Percentiles rank a stretch among this genome's conserved stretches.
phyloP scores from a whole-genome alignment of 2,329 filamentous ascomycete species.

The Fusarium sp. region DNA sequence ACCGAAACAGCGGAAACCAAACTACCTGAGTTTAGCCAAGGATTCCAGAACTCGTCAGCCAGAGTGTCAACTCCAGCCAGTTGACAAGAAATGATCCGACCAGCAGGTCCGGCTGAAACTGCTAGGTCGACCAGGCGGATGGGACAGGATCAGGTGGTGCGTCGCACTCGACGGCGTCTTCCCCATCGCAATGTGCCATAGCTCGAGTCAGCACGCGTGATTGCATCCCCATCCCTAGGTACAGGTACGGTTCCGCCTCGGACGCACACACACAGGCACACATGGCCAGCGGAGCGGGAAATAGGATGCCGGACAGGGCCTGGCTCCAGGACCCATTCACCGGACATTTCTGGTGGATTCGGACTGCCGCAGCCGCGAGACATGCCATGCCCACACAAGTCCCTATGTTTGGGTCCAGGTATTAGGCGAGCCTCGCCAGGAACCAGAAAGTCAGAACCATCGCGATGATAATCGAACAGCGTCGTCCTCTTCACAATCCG shows the following conservation, averaged over 20 bases:
- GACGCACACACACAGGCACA: neutral
- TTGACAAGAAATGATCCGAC: slow-evolving; percentile 30
- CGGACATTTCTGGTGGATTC: slow-evolving; percentile 2
- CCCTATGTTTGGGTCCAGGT: neutral
- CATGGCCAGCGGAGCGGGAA: neutral
- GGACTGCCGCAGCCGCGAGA: neutral
- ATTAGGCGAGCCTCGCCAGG: neutral
- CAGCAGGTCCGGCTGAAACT: neutral
- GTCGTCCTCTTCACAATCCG: slow-evolving; percentile 3
- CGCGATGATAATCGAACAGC: neutral
- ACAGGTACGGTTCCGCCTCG: slow-evolving; percentile 1
- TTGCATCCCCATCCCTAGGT: neutral
- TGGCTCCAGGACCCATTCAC: neutral
- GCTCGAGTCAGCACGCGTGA: slow-evolving; percentile 12
- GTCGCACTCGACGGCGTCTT: neutral
- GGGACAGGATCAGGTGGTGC: slow-evolving; percentile 13
- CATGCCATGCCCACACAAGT: neutral
- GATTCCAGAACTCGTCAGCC: slow-evolving; percentile 10
- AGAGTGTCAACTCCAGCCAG: neutral
- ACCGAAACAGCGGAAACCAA: slow-evolving; percentile 27
- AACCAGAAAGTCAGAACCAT: neutral
- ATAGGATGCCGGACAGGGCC: slow-evolving; percentile 4
- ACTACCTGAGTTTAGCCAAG: slow-evolving; percentile 32
- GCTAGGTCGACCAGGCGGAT: slow-evolving; percentile 7
- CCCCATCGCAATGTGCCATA: slow-evolving; percentile 1